Evolutionary conservation across 805 yeast species (phyloP).

Genomic region (Cyberlindnera amylophila): DNA sequence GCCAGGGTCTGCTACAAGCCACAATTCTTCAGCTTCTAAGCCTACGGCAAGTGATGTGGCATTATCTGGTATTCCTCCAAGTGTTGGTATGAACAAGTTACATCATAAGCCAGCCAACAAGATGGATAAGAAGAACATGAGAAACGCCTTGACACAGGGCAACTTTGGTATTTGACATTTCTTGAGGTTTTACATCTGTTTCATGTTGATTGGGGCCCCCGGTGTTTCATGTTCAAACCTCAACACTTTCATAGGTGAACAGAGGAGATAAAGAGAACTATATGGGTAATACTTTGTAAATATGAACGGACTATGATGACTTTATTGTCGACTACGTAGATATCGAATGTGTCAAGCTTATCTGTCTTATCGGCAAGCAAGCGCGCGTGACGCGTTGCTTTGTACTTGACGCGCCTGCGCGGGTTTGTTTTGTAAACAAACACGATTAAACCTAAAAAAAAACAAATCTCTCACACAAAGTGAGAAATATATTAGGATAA

Average conservation of each 20-base stretch:
- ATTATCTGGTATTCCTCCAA: constrained; percentile 45
- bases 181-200: neutral
- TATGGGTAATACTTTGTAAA: no score
- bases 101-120: constrained; percentile 37
- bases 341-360: constrained; percentile 4
- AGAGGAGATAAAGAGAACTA: no score
- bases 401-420: no score
- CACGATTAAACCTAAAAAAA: neutral
- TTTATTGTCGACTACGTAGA: no score
- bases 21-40: constrained; percentile 1
- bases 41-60: constrained; percentile 37
- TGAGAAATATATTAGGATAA: neutral
- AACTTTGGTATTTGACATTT: constrained; percentile 56
- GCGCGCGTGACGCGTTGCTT: constrained; percentile 6
- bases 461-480: neutral
- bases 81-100: constrained; percentile 39
- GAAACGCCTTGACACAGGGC: constrained; percentile 63
- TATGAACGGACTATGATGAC: no score
- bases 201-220: no score
- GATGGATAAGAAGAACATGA: constrained; percentile 51
- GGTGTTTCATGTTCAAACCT: no score
- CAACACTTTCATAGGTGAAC: no score
- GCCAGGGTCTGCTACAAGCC: constrained; percentile 7
- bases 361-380: constrained; percentile 4
- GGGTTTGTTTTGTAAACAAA: constrained; percentile 8